Base-by-base conservation (phyloP, 139 green algal species). In the Astrephomene gubernaculifera region DNA sequence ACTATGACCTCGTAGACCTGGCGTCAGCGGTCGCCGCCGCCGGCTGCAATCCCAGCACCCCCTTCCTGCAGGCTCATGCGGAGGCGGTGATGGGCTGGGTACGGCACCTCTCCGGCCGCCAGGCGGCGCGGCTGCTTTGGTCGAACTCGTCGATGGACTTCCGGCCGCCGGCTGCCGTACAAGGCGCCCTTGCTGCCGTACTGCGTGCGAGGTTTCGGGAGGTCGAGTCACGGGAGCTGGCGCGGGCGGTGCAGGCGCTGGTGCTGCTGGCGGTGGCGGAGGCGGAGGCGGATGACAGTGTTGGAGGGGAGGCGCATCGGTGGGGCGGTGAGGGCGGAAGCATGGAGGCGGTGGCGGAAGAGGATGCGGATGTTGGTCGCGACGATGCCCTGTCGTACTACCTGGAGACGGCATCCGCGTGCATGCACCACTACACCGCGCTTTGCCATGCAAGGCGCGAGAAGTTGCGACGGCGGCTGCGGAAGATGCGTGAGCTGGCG, bases 101-200 rank as follows among this genome's bases (percentile, higher is more conserved):
- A 3, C 63, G 63, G 6, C 43, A 74, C 17, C 60, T 84, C 31
- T 53, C 78, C 6, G 78, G 78, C 44, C 78, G 78, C 31, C 78
- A 84, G 60, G 78, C 78, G 31, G 78, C 78, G 31, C 61, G 78
- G 25, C 78, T 84, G 33, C 78, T 84, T 25, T 74, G 61, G 78
- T 49, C 78, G 22, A 75, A 84, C 63, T 31, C 78, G 25, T 44
- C 36, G 21, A 41, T 84, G 25, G 78, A 84, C 60, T 84, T 43
- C 63, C 21, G 14, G 43, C 78, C 78, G 17, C 63, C 61, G 38
- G 5, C 43, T n/a, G 43, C 41, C 29, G 43, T 84, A 60, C 43
- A 64, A 31, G 44, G 31, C 31, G 44, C 33, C 22, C 64, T 84
- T 61, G 78, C 78, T 19, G 78, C 78, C 33, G 52, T 35, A 43